Conservation (phyloP, 2,329 filamentous ascomycete species). For the Herpotrichia juniperi region DNA sequence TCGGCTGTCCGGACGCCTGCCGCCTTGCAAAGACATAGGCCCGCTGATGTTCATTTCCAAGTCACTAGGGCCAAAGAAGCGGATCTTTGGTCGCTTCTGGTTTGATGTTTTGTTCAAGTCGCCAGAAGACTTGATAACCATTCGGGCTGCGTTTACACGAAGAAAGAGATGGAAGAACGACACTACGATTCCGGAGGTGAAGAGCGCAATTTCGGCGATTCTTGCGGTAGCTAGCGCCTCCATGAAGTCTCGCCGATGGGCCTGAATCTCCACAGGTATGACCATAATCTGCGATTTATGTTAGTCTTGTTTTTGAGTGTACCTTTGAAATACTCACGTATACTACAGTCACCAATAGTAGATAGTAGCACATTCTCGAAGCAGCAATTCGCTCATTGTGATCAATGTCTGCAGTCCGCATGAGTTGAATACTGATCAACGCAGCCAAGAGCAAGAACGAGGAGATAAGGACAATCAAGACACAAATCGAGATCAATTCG, state of each 20-base stretch:
- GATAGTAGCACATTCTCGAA: constrained; percentile 73
- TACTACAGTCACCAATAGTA: constrained; percentile 62
- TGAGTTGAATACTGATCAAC: constrained; percentile 64
- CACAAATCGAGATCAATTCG: constrained; percentile 61
- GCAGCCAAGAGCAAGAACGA: constrained; percentile 59
- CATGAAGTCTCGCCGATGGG: constrained; percentile 51
- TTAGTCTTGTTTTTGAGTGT: background rate
- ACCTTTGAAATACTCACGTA: constrained; percentile 54
- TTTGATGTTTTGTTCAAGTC: constrained; percentile 47
- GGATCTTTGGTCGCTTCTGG: constrained; percentile 56
- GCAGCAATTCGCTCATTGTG: constrained; percentile 66
- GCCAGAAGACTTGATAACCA: constrained; percentile 59
- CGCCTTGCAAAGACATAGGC: constrained; percentile 41
- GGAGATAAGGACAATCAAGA: constrained; percentile 59
- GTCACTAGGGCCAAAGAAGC: constrained; percentile 53
- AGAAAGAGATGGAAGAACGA: constrained; percentile 71
- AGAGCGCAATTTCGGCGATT: constrained; percentile 69
- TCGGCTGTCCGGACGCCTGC: constrained; percentile 39
- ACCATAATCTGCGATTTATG: constrained; percentile 55
- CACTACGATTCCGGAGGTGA: constrained; percentile 69
- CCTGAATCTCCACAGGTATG: constrained; percentile 67
- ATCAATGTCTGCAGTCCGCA: constrained; percentile 61
- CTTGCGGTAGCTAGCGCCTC: constrained; percentile 61
- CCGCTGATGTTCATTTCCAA: constrained; percentile 50
- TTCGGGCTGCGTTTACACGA: constrained; percentile 65